These are phyloP conservation scores for Tritrichomonas foetus DNA, from an alignment of 208 protist genomes.

Conservation along the genomic window DNA sequence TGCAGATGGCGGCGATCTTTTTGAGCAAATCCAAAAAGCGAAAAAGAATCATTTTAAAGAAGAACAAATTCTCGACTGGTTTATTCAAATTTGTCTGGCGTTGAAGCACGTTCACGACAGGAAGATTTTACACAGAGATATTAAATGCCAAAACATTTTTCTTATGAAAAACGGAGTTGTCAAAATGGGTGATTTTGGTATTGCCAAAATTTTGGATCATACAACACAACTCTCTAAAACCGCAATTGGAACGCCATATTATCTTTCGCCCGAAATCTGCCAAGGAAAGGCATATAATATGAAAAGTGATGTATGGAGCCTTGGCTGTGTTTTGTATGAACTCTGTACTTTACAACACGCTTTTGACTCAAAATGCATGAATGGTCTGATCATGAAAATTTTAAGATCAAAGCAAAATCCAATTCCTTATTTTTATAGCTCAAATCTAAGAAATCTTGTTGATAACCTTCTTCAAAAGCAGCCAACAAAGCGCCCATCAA, in stretches of 20 bases:
- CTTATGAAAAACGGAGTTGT: conserved; percentile 11
- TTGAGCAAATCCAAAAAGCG: background rate
- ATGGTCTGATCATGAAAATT: conserved; percentile 32
- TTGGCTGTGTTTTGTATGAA: conserved; percentile 31
- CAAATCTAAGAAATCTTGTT: background rate
- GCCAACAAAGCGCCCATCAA: background rate
- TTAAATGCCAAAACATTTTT: conserved; percentile 51
- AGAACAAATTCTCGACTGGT: conserved; percentile 30
- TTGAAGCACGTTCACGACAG: conserved; percentile 62
- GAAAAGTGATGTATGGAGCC: background rate
- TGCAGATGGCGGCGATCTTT: conserved; percentile 44
- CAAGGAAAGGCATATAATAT: conserved; percentile 43
- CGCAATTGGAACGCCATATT: conserved; percentile 43
- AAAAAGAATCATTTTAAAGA: background rate
- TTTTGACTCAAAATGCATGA: conserved; percentile 19
- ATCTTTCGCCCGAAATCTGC: conserved; percentile 42
- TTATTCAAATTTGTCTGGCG: conserved; percentile 58
- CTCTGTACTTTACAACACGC: background rate
- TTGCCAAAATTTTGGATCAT: conserved; percentile 18
- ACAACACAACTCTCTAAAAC: conserved; percentile 5
- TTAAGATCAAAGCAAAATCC: background rate
- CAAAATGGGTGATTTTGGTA: conserved; percentile 47
- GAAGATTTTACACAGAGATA: conserved; percentile 63
- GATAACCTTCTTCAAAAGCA: background rate
- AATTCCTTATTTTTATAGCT: conserved; percentile 6